Conservation (phyloP, 768 basidiomycete genomes). For the Amanita molliuscula region DNA sequence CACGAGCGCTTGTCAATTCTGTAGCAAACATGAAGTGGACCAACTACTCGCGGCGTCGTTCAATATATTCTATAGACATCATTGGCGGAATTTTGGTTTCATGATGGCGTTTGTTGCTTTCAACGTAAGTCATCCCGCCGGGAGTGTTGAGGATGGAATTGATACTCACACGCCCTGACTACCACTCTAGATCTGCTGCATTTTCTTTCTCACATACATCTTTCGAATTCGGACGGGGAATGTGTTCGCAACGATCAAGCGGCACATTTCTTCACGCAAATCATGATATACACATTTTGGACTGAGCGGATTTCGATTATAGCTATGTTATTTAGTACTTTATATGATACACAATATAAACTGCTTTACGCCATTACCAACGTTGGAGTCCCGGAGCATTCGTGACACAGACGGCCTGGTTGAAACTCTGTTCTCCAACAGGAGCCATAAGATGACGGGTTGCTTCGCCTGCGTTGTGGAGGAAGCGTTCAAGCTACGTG, state of each 20-base stretch:
- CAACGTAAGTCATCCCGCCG: constrained; percentile 28
- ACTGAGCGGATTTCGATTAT: too few relatives aligned
- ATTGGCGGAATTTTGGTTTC: constrained; percentile 46
- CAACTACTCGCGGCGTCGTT: constrained; percentile 40
- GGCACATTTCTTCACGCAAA: neutral
- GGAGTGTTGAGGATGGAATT: neutral
- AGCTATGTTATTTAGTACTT: too few relatives aligned
- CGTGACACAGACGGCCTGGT: too few relatives aligned
- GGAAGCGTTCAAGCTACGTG: too few relatives aligned
- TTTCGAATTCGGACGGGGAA: neutral
- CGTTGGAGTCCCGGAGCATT: too few relatives aligned
- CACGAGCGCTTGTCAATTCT: constrained; percentile 43
- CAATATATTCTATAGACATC: constrained; percentile 44
- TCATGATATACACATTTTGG: neutral
- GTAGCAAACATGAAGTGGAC: constrained; percentile 46
- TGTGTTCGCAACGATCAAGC: neutral
- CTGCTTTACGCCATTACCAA: too few relatives aligned
- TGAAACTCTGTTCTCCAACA: too few relatives aligned
- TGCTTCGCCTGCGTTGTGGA: too few relatives aligned
- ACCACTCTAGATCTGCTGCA: constrained; percentile 24
- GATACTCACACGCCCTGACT: neutral
- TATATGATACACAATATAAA: too few relatives aligned
- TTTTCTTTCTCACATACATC: constrained; percentile 35
- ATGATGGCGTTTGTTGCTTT: constrained; percentile 35
- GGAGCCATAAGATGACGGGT: too few relatives aligned